Conservation (phyloP, 1,284 basidiomycete genomes). For the Ceratobasidium sp. region DNA sequence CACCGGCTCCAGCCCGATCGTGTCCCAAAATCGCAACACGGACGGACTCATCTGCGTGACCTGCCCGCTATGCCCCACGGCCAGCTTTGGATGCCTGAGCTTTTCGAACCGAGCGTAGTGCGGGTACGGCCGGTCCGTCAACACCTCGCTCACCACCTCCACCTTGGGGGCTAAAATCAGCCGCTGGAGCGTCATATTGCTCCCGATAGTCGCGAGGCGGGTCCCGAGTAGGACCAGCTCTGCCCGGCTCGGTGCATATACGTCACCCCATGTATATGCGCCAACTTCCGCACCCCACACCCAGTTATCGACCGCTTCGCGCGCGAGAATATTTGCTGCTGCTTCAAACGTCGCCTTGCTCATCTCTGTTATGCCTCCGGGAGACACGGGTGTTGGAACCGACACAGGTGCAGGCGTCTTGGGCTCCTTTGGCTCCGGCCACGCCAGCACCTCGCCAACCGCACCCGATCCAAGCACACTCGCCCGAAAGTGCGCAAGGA, state of each 20-base stretch:
- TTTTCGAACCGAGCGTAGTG: slow-evolving; percentile 26
- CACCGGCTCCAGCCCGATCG: slow-evolving; percentile 75
- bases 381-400: slow-evolving; percentile 47
- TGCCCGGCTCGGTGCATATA: slow-evolving; percentile 16
- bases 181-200: not conserved
- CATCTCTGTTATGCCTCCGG: slow-evolving; percentile 19
- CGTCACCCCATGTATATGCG: not conserved
- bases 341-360: slow-evolving; percentile 36
- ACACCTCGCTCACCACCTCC: slow-evolving; percentile 41
- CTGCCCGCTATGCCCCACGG: slow-evolving; percentile 51
- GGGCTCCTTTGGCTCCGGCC: slow-evolving; percentile 18
- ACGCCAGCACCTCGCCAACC: slow-evolving; percentile 28
- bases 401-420: slow-evolving; percentile 44
- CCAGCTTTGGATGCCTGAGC: slow-evolving; percentile 73
- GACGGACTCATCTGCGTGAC: slow-evolving; percentile 72
- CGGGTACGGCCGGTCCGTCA: slow-evolving; percentile 43
- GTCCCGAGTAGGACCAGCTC: slow-evolving; percentile 35
- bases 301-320: slow-evolving; percentile 41
- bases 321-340: slow-evolving; percentile 25
- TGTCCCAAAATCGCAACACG: slow-evolving; percentile 83
- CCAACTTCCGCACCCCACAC: slow-evolving; percentile 29
- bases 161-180: slow-evolving; percentile 30
- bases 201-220: slow-evolving; percentile 1
- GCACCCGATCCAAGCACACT: slow-evolving; percentile 27
- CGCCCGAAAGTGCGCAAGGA: slow-evolving; percentile 27